Evolutionary conservation across 2,329 filamentous ascomycete species (phyloP).

Genomic region (Pseudopithomyces maydicus): DNA sequence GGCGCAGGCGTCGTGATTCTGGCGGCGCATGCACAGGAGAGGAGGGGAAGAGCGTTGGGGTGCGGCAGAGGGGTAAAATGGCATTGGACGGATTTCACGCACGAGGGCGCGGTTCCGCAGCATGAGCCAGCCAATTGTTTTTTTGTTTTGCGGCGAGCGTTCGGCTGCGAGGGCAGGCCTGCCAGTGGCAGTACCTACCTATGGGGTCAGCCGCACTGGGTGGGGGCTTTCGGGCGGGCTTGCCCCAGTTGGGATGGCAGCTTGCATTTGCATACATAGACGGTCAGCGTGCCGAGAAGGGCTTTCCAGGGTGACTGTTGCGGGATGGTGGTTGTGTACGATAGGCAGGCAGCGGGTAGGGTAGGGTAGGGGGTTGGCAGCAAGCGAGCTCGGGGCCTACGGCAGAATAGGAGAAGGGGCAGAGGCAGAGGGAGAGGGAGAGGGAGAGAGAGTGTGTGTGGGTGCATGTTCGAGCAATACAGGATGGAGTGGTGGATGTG

Average conservation of each 20-base stretch:
- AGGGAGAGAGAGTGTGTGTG: background rate
- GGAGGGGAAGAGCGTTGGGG: slow-evolving; percentile 20
- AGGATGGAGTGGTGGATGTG: too few relatives aligned
- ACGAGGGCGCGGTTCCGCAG: slow-evolving; percentile 26
- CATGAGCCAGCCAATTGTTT: slow-evolving; percentile 28
- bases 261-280: slow-evolving; percentile 22
- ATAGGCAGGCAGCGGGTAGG: slow-evolving; percentile 17
- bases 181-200: slow-evolving; percentile 9
- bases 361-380: slow-evolving; percentile 7
- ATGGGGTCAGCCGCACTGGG: slow-evolving; percentile 24
- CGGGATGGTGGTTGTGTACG: slow-evolving; percentile 24
- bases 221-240: slow-evolving; percentile 16
- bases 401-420: background rate
- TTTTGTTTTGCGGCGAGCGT: slow-evolving; percentile 30
- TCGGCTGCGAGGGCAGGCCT: slow-evolving; percentile 20
- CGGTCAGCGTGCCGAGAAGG: slow-evolving; percentile 11
- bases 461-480: background rate
- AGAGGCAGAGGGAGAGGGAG: background rate
- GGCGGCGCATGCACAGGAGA: slow-evolving; percentile 14
- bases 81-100: slow-evolving; percentile 32
- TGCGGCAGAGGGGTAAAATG: slow-evolving; percentile 28
- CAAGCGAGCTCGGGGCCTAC: background rate
- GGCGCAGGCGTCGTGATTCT: slow-evolving; percentile 27
- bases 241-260: slow-evolving; percentile 13
- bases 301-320: slow-evolving; percentile 3